A percentile compares a stretch with the other conserved stretches of the same genome.
Conservation (phyloP, 352 stramenopile species). For the Globisporangium megalacanthum region DNA sequence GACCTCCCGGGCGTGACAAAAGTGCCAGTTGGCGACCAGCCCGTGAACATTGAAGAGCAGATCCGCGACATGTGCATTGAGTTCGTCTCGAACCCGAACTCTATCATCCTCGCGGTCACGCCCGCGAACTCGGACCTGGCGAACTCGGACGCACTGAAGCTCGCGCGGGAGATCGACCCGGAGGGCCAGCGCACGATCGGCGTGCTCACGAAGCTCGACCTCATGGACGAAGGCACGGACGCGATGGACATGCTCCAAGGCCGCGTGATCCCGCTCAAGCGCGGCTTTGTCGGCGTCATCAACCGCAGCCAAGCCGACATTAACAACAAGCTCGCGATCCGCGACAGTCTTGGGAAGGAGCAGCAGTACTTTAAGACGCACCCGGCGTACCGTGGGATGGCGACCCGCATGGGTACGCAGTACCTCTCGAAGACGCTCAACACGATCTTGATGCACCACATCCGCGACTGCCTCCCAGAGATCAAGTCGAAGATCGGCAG, state of each 20-base stretch:
- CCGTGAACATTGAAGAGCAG: constrained; percentile 99
- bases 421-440: constrained; percentile 97
- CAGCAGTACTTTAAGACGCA: constrained; percentile 97
- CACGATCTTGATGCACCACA: constrained; percentile 99
- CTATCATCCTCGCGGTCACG: constrained; percentile 99
- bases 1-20: constrained; percentile 99
- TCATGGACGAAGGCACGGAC: constrained; percentile 99
- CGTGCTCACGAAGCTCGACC: constrained; percentile 99
- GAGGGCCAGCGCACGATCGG: constrained; percentile 97
- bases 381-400: constrained; percentile 91
- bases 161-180: constrained; percentile 91
- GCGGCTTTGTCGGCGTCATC: constrained; percentile 98
- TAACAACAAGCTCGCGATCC: constrained; percentile 94
- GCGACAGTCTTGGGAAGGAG: constrained; percentile 94
- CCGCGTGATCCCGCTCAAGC: constrained; percentile 95
- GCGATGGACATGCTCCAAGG: constrained; percentile 95
- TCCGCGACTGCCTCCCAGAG: constrained; percentile 97
- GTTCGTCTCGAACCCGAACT: constrained; percentile 99
- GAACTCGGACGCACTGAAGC: constrained; percentile 98
- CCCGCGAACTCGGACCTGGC: constrained; percentile 98
- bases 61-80: constrained; percentile 98
- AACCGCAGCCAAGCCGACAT: constrained; percentile 99
- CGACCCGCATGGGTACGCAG: constrained; percentile 93
- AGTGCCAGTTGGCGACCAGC: constrained; percentile 98
- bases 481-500: constrained; percentile 97